Evolutionary conservation across 2,329 filamentous ascomycete genomes (phyloP), one percentile per base, ranked within the genome.

Genomic region (Fusarium sp.): DNA sequence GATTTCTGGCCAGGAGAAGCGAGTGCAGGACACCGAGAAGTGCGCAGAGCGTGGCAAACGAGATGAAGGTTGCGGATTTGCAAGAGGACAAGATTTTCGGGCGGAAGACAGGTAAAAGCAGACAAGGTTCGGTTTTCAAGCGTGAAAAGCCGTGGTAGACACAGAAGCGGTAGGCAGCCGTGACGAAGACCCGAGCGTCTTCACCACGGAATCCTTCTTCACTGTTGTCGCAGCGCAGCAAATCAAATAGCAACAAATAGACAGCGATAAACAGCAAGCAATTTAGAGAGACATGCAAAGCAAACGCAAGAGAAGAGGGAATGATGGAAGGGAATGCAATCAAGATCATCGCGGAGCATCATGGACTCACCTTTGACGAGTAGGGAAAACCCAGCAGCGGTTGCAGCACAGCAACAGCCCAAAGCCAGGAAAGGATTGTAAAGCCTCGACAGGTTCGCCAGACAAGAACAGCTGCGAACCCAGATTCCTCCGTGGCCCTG

Each of bases 321-420:
- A 40, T 50, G 56, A 56, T 69, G 31, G 45, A 62, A 65, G 31
- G 47, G 38, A 13, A 73, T 63, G 61, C 35, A 36, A 66, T 63
- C 50, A 74, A 68, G 47, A 62, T 33, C 42, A 65, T 66, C 68
- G 65, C 63, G 60, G 61, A 73, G 66, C 47, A 71, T 71, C 67
- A 62, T 63, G 66, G 59, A 78, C 75, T 78, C 52, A 78, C 75
- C 74, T 77, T 66, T 65, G 66, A 60, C 64, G 52, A 66, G 73
- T 52, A 47, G 47, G 47, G 54, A 70, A 67, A 69, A 63, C 31
- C 38, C 54, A 50, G 66, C 66, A 60, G 68, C 73, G 66, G 68
- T 57, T 65, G 69, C 75, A 68, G 62, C 73, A 75, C 65, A 66
- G 71, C 52, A 63, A 47, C 54, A 56, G 63, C n/a, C 67, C 58